Conservation (phyloP, 208 protist species). For the Sergeia podlipaevii region DNA sequence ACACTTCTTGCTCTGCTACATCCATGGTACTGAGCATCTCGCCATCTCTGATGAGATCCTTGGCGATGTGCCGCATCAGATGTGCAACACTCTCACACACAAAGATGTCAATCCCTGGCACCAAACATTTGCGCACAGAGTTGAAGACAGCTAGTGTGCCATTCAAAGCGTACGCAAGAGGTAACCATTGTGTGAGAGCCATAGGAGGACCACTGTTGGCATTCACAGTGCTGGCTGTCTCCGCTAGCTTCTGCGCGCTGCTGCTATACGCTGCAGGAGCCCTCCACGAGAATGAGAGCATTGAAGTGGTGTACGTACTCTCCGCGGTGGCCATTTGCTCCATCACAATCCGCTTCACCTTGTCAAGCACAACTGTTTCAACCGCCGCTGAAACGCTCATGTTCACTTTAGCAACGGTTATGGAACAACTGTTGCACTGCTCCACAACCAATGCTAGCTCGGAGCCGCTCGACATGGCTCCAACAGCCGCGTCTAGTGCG, state of each 20-base stretch:
- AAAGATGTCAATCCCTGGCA: constrained; percentile 44
- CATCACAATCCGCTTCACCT: constrained; percentile 53
- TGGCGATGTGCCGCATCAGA: constrained; percentile 43
- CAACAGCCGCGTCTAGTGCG: constrained; percentile 30
- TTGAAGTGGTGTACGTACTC: constrained; percentile 51
- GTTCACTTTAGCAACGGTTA: constrained; percentile 32
- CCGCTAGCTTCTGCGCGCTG: too few species aligned
- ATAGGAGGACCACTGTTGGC: constrained; percentile 10
- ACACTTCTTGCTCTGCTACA: constrained; percentile 26
- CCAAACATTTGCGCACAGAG: constrained; percentile 59
- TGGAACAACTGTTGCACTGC: constrained; percentile 47
- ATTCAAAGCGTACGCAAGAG: constrained; percentile 82
- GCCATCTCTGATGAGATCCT: constrained; percentile 51
- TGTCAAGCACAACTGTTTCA: constrained; percentile 28
- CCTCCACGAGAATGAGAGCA: constrained; percentile 59
- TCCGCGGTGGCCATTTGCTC: constrained; percentile 50
- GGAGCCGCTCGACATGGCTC: constrained; percentile 58
- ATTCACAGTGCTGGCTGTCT: not conserved
- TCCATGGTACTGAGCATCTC: constrained; percentile 64
- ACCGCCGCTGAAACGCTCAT: constrained; percentile 52
- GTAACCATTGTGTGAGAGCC: constrained; percentile 60
- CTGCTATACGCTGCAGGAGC: not conserved
- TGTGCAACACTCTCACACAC: constrained; percentile 39
- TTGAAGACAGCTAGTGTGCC: constrained; percentile 74
- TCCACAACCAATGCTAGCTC: constrained; percentile 74